These are phyloP conservation scores for Posidonia oceanica DNA, from an alignment of 116 monocot species.

Conservation along the genomic window DNA sequence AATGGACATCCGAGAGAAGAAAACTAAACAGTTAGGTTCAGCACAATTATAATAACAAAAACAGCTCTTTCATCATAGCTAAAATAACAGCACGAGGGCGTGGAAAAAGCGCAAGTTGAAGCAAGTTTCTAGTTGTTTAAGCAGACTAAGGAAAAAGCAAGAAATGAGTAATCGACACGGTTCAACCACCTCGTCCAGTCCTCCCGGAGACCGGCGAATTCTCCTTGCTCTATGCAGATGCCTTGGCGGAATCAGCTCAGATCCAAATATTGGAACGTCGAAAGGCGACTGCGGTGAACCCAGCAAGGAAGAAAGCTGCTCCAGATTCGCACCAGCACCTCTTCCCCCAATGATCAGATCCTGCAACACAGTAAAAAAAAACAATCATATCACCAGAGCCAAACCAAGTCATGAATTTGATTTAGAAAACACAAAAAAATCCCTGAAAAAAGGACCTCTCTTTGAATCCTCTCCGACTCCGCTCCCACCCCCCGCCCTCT, in stretches of 20 bases:
- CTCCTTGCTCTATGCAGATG: conserved; percentile 29
- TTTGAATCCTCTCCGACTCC: conserved; percentile 25
- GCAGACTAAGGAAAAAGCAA: neutral
- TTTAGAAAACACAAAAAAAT: neutral
- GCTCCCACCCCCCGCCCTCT: neutral
- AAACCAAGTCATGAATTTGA: neutral
- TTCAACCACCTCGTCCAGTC: conserved; percentile 31
- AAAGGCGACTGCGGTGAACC: conserved; percentile 23
- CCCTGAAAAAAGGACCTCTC: conserved; percentile 28
- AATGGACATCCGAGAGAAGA: no score
- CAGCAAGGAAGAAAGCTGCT: conserved; percentile 27
- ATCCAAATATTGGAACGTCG: conserved; percentile 28
- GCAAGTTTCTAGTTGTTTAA: neutral
- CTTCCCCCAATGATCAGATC: conserved; percentile 18
- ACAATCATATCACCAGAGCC: neutral
- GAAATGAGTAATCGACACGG: neutral
- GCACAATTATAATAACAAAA: no score
- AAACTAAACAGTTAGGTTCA: no score
- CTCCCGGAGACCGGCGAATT: conserved; percentile 39
- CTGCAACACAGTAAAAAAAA: conserved; percentile 14
- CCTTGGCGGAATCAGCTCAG: conserved; percentile 23
- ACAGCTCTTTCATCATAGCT: no score
- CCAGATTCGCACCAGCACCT: conserved; percentile 14
- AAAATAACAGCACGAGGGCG: no score
- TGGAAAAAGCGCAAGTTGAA: neutral